Base-by-base conservation (phyloP, 345 rosid species). In the Linum trigynum region DNA sequence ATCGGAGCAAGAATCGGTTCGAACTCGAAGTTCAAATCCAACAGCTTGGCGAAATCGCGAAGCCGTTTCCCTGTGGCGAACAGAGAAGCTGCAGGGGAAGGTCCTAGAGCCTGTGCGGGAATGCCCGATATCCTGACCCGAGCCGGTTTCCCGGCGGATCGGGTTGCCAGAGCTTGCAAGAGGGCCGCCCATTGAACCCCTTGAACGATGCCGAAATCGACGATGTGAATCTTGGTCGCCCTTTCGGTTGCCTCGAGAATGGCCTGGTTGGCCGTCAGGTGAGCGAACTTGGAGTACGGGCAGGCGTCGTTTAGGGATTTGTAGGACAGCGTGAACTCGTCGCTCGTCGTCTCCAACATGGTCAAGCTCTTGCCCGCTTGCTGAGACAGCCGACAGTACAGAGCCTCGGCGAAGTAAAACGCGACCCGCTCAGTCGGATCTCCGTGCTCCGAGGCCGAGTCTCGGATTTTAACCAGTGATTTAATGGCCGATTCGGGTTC, bases 171-270 rank as follows among this genome's bases (percentile, higher is more conserved):
- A 37, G 96, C 95, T 73, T 92, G 97, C 39, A 92, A 72, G 3
- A 92, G 82, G 58, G 95, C 89, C 16, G 98, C 86, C 98, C 98
- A 92, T 65, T 92, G 98, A 69, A 92, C 80, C 9, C 98, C 98
- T 73, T 92, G 97, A 73, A 86, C 87, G 40, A 89, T 83, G 35
- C 98, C 98, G 50, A 89, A 92, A 80, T 92, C 98, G 39, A 92
- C 86, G 62, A 92, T 83, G 77, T 92, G 98, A 72, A 92, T 89
- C 80, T 83, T 84, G 68, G 74, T 68, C 1, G 90, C 83, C 41
- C 50, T 55, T 68, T 83, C 90, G 0, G 95, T 86, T 35, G 98
- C 95, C 77, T 92, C 98, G 0, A 92, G 91, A 41, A 92, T 92
- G 56, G 98, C 92, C 64, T 89, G 98, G 59, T 92, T 89, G 15